Conservation (phyloP, 1,139 yeast species). For the Taphrina deformans region DNA sequence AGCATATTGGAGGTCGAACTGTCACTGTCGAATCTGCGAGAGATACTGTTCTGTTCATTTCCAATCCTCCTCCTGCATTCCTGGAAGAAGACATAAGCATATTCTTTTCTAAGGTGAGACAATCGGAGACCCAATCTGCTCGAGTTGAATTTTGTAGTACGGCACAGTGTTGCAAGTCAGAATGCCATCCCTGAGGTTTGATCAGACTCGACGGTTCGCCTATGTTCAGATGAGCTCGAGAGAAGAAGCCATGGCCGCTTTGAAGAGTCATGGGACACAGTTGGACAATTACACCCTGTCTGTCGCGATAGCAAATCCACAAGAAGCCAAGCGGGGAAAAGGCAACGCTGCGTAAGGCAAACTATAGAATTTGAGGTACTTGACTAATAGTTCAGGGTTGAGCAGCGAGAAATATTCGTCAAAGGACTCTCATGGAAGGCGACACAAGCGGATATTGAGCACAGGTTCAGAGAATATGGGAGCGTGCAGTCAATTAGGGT, state of each 20-base stretch:
- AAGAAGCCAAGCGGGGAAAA: slow-evolving; percentile 3
- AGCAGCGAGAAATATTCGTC: slow-evolving; percentile 55
- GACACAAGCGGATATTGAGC: slow-evolving; percentile 41
- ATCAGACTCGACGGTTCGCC: slow-evolving; percentile 67
- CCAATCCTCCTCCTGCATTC: slow-evolving; percentile 44
- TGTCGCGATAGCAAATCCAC: slow-evolving; percentile 31
- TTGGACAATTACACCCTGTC: slow-evolving; percentile 40
- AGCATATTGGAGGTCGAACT: slow-evolving; percentile 50
- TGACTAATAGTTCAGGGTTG: slow-evolving; percentile 53
- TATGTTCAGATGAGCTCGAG: slow-evolving; percentile 59
- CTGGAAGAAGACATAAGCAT: slow-evolving; percentile 43
- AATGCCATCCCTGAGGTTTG: slow-evolving; percentile 63
- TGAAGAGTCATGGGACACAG: slow-evolving; percentile 50
- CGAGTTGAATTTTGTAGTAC: slow-evolving; percentile 41
- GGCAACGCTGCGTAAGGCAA: not conserved
- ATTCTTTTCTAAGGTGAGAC: slow-evolving; percentile 47
- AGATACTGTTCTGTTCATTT: slow-evolving; percentile 61
- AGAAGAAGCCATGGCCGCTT: slow-evolving; percentile 55
- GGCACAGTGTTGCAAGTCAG: slow-evolving; percentile 60
- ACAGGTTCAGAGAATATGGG: slow-evolving; percentile 51
- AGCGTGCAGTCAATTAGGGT: slow-evolving; percentile 54
- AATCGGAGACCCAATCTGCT: slow-evolving; percentile 22
- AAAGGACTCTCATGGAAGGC: slow-evolving; percentile 54
- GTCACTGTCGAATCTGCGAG: slow-evolving; percentile 53
- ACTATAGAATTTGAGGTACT: slow-evolving; percentile 44